phyloP scores from a whole-genome alignment of 306 rosid genomes.

The Cucurbita pepo region DNA sequence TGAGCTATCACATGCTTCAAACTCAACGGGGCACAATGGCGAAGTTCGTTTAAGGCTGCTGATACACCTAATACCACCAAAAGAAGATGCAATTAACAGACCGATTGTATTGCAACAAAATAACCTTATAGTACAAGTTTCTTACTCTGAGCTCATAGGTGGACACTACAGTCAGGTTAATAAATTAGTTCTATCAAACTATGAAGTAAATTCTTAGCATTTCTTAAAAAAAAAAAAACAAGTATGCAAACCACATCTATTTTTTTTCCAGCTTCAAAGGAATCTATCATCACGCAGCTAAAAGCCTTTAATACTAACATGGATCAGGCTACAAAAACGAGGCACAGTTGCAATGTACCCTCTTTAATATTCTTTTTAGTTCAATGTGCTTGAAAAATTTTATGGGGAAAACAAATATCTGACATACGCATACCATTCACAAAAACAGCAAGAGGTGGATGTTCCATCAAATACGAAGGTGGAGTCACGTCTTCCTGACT shows the following conservation, averaged over 20 bases:
- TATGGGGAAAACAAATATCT: neutral
- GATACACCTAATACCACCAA: constrained; percentile 69
- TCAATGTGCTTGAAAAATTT: neutral
- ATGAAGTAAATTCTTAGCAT: neutral
- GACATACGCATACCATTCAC: constrained; percentile 77
- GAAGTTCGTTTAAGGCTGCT: constrained; percentile 90
- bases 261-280: neutral
- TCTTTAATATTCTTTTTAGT: neutral
- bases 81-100: constrained; percentile 1
- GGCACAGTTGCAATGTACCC: neutral
- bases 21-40: constrained; percentile 91
- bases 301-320: neutral
- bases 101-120: neutral
- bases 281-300: neutral
- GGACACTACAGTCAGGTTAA: neutral
- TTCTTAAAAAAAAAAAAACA: neutral
- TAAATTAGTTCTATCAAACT: neutral
- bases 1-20: constrained; percentile 71
- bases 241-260: neutral
- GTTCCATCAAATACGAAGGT: constrained; percentile 88
- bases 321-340: neutral
- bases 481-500: constrained; percentile 83
- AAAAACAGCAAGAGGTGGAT: constrained; percentile 98
- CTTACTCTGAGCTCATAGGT: neutral
- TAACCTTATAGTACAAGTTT: neutral